Base-by-base conservation (phyloP, 2,329 filamentous ascomycete genomes). In the Gaeumannomyces sp. region DNA sequence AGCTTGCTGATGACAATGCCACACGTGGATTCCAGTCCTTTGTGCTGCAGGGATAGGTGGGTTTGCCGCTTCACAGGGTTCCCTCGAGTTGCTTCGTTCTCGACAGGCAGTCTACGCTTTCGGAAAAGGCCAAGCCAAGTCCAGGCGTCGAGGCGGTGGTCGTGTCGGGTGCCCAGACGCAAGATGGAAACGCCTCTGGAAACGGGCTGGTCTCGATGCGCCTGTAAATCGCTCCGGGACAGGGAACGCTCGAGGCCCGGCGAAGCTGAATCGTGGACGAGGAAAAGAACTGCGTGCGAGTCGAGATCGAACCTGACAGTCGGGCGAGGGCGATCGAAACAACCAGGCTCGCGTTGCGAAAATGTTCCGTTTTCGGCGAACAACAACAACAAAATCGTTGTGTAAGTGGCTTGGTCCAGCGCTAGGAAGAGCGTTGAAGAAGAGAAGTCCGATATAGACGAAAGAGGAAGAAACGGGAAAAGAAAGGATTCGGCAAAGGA, bases 401-500 rank as follows among this genome's bases (percentile, higher is more conserved):
- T 53, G 8, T 53, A 53, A 53, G 45, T 53, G 45, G 45, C 45
- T 53, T 53, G 14, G 45, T 53, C 45, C 45, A 25, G 45, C 45
- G 45, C 45, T 53, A n/a, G 5, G 45, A 25, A 22, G 8, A 53
- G 45, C 45, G 45, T 53, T 53, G 45, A 53, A 22, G 45, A 53
- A 53, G 45, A n/a, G 45, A 53, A 53, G 45, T 22, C 22, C 25
- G 45, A 16, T 45, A 19, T 16, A 45, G 38, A 53, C 19, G 45
- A 33, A n/a, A 27, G 13, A 61, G 59, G 33, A 61, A 38, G 22
- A 45, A 61, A 61, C 3, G 28, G 31, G 33, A 38, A 27, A 50
- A 50, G 33, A 38, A 27, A 29, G 38, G 50, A 62, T 8, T 62
- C 60, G 25, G 14, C 35, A 50, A 62, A 62, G 60, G 60, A 62